Conservation (phyloP, 805 yeast genomes). For the Kurtzmaniella fragi region DNA sequence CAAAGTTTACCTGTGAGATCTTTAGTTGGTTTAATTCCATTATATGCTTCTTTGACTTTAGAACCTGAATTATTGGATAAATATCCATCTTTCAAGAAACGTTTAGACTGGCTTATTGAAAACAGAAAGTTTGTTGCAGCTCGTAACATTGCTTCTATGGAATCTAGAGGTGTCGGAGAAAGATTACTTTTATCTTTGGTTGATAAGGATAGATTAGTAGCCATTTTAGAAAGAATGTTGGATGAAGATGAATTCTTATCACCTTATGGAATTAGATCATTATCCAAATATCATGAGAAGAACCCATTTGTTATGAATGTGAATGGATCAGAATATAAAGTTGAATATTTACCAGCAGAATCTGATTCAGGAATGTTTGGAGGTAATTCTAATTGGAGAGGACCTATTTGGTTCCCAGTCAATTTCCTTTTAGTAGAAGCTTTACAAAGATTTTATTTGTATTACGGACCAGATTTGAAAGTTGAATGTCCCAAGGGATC, state of each 20-base stretch:
- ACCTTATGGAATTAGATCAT: slow-evolving; percentile 79
- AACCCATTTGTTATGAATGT: slow-evolving; percentile 84
- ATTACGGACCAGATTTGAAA: slow-evolving; percentile 81
- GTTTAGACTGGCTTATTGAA: slow-evolving; percentile 79
- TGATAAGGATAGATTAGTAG: slow-evolving; percentile 68
- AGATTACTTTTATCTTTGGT: slow-evolving; percentile 76
- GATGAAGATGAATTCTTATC: slow-evolving; percentile 85
- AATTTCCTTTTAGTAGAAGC: slow-evolving; percentile 83
- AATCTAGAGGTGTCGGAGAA: slow-evolving; percentile 74
- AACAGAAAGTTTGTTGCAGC: slow-evolving; percentile 65
- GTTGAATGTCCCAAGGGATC: slow-evolving; percentile 87
- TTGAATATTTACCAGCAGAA: slow-evolving; percentile 79
- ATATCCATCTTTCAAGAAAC: slow-evolving; percentile 77
- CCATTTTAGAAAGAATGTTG: slow-evolving; percentile 73
- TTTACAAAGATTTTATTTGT: slow-evolving; percentile 77
- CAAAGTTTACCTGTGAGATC: slow-evolving; percentile 81
- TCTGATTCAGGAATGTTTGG: slow-evolving; percentile 93
- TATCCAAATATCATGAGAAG: slow-evolving; percentile 80
- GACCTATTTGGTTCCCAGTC: slow-evolving; percentile 96
- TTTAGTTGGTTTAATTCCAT: slow-evolving; percentile 84
- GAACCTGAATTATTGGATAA: slow-evolving; percentile 76
- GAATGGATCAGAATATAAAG: slow-evolving; percentile 64
- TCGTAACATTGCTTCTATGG: slow-evolving; percentile 84
- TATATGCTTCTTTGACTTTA: slow-evolving; percentile 82
- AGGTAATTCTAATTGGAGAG: slow-evolving; percentile 96